Base-by-base conservation (phyloP, 2,329 filamentous ascomycete species). In the Exophiala viscosa region DNA sequence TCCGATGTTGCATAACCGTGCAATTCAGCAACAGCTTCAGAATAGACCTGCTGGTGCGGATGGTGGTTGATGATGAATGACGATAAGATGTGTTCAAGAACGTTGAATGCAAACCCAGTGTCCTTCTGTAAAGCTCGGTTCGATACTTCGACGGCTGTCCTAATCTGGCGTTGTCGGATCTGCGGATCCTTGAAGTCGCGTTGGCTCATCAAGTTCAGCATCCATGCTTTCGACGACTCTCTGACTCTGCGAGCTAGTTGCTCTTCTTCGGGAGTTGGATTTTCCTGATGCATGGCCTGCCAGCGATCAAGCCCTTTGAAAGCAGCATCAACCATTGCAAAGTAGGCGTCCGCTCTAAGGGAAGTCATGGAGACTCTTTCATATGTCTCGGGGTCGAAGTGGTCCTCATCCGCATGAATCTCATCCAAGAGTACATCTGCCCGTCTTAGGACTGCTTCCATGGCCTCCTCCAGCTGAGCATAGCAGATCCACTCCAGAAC, bases 281-380 rank as follows among this genome's bases (percentile, higher is more conserved):
- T 34, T 40, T 78, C 73, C 52, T 73, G 71, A 62, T 78, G 76
- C 0, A 65, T 68, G 14, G 73, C 69, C 45, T 86, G 79, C 88
- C 90, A 96, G 66, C 89, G 91, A 60, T 85, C 82, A 61, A 91
- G 96, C 1, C 92, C 93, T 67, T 91, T 96, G 28, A 97, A 73
- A 1, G 89, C 87, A 20, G 90, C 86, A 66, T 96, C 89, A 2
- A 96, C 86, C 18, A 96, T 87, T 0, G 89, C 90, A 62, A 92
- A 92, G 60, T 96, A 87, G 0, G 90, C 87, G 67, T 99, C 93
- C 2, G 95, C 85, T 23, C 84, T 83, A 49, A 99, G 77, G 2
- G 87, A 81, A n/a, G 85, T 77, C 62, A 84, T 78, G 14, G 57
- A 59, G 13, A 59, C 36, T 18, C 60, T 50, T 36, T 57, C 52